phyloP scores from a whole-genome alignment of 352 stramenopile species.

The Phytopythium delawarense region DNA sequence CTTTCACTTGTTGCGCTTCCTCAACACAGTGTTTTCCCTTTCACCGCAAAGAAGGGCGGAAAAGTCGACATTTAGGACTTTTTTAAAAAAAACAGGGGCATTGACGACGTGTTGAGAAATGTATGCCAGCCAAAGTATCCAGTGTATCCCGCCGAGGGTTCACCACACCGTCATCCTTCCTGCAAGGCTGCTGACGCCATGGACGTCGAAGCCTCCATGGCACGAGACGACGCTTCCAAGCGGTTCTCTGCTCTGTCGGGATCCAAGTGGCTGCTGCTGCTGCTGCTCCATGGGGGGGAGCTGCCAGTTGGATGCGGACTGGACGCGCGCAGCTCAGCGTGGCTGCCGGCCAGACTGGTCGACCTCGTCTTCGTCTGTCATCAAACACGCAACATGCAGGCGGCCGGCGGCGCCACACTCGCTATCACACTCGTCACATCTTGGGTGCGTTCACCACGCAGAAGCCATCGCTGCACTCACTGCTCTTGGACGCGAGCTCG shows the following conservation, averaged over 20 bases:
- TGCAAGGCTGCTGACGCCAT: not conserved
- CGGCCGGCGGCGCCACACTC: not conserved
- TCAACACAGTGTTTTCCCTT: too few species aligned
- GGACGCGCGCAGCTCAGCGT: not conserved
- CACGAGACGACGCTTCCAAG: not conserved
- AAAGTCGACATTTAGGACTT: too few species aligned
- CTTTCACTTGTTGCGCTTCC: not conserved
- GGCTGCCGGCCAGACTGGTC: not conserved
- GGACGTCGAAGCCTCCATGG: not conserved
- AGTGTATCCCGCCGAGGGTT: not conserved
- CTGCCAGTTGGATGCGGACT: not conserved
- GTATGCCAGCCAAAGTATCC: not conserved
- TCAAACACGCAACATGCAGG: slow-evolving; percentile 8
- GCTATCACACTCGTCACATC: slow-evolving; percentile 31
- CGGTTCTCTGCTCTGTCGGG: not conserved
- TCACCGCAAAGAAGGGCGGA: too few species aligned
- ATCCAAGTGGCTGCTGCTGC: not conserved
- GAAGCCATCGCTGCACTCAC: slow-evolving; percentile 82
- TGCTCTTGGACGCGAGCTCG: slow-evolving; percentile 61
- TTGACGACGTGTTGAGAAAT: not conserved
- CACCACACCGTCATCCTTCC: too few species aligned
- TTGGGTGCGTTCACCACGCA: slow-evolving; percentile 64
- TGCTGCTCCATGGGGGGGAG: not conserved
- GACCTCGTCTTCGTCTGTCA: not conserved
- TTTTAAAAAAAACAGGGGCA: not conserved